Percentiles rank a stretch among this genome's conserved stretches.
Evolutionary conservation across 768 basidiomycete genomes (phyloP).

Genomic region (Macrolepiota albuminosa): DNA sequence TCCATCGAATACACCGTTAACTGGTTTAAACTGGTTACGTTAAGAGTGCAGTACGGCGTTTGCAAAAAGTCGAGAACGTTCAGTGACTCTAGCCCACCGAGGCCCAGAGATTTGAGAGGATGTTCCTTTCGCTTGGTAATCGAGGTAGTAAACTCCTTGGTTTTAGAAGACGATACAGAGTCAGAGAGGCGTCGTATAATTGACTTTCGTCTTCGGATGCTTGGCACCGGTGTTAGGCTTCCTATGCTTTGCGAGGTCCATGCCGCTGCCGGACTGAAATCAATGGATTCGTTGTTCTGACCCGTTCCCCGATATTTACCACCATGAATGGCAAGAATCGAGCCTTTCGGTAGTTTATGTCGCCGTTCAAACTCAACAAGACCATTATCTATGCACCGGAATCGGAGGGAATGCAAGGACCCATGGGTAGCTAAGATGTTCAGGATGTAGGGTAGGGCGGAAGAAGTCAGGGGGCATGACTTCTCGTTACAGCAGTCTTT

Average conservation of each 20-base stretch:
- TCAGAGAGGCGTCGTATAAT: background rate
- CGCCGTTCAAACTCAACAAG: background rate
- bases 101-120: background rate
- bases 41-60: background rate
- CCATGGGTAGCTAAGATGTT: background rate
- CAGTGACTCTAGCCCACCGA: constrained; percentile 2
- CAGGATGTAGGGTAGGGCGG: background rate
- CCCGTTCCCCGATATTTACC: background rate
- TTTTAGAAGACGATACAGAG: background rate
- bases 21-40: background rate
- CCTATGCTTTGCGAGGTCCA: background rate
- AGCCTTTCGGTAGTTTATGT: background rate
- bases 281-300: background rate
- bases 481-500: background rate
- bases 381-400: background rate
- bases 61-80: background rate
- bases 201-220: background rate
- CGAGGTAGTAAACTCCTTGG: background rate
- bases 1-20: background rate
- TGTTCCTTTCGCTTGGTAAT: background rate
- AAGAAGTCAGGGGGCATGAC: background rate
- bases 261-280: background rate
- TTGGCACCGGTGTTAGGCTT: background rate
- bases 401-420: background rate
- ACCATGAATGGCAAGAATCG: background rate